Base-by-base conservation (phyloP, 202 grass and related monocot species). In the Hordeum pubiflorum region DNA sequence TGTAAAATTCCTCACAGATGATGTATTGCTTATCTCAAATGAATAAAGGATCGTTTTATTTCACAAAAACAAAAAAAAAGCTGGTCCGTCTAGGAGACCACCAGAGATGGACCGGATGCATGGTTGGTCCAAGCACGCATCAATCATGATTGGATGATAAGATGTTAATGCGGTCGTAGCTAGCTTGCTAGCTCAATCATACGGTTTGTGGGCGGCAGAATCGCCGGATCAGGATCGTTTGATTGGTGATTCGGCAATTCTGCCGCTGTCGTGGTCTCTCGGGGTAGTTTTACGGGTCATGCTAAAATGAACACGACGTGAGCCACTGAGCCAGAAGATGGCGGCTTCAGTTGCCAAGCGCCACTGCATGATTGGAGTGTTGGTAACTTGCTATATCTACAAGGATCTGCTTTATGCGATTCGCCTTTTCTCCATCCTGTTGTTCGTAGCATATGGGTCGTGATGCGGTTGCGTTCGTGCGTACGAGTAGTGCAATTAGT, bases 51-150 rank as follows among this genome's bases (percentile, higher is more conserved):
- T 26, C 24, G 24, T 26, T 26, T 26, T 26, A 26, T 26, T 26
- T 26, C 24, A 26, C 0, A 26, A 26, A 26, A 26, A 26, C n/a
- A n/a, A n/a, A n/a, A n/a, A n/a, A n/a, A n/a, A n/a, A n/a, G n/a
- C n/a, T n/a, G n/a, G n/a, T n/a, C n/a, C n/a, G 7, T 48, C 39
- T 15, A 50, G 39, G 33, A 52, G 39, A 58, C 22, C 52, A 81
- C 21, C 41, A 2, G 14, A 50, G 44, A 50, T 50, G 44, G 44
- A 50, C 44, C 14, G 26, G 24, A 58, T 3, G 37, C 17, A 37
- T 66, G 69, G 48, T 60, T 75, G 26, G 77, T 69, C 32, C 78
- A 75, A 68, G 64, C 78, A 86, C 84, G 62, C 70, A 68, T 69
- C 84, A n/a, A 68, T 26, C 4, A 34, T 56, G 15, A 58, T 24